These are phyloP conservation scores for Penicillium psychrosexuale DNA, from an alignment of 2,329 filamentous ascomycete genomes.

Conservation along the genomic window DNA sequence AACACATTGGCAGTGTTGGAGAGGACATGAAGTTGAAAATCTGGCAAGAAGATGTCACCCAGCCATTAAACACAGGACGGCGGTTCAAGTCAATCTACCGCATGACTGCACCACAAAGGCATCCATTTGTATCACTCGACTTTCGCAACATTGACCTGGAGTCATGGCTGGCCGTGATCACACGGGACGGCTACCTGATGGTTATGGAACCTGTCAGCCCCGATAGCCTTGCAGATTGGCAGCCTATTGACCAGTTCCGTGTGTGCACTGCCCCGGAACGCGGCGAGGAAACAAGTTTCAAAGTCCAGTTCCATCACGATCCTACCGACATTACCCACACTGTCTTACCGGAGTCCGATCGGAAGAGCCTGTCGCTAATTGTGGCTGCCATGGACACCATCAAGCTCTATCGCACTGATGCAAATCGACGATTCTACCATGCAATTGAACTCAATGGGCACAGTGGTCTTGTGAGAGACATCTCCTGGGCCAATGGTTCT, in stretches of 20 bases:
- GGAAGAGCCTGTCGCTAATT: conserved; percentile 74
- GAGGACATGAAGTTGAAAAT: conserved; percentile 87
- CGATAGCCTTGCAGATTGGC: conserved; percentile 75
- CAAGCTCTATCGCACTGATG: conserved; percentile 74
- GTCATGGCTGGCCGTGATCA: conserved; percentile 80
- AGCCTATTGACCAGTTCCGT: conserved; percentile 70
- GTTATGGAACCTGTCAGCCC: conserved; percentile 83
- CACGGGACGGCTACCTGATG: conserved; percentile 73
- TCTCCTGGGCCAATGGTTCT: conserved; percentile 89
- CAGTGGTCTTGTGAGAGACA: conserved; percentile 74
- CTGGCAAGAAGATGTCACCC: conserved; percentile 86
- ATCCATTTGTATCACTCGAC: conserved; percentile 72
- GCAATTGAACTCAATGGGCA: conserved; percentile 74
- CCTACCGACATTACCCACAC: conserved; percentile 68
- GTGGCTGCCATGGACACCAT: conserved; percentile 83
- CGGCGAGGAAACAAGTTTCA: conserved; percentile 84
- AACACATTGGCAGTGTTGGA: conserved; percentile 81
- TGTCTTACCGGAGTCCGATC: conserved; percentile 74
- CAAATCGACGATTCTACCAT: conserved; percentile 76
- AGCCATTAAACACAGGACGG: conserved; percentile 68
- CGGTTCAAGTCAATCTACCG: conserved; percentile 72
- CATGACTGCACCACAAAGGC: conserved; percentile 64
- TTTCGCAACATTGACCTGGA: conserved; percentile 81
- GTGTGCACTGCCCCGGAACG: conserved; percentile 68
- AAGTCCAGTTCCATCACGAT: conserved; percentile 84